Base-by-base conservation (phyloP, 2,329 filamentous ascomycete species). In the Alternaria solani region DNA sequence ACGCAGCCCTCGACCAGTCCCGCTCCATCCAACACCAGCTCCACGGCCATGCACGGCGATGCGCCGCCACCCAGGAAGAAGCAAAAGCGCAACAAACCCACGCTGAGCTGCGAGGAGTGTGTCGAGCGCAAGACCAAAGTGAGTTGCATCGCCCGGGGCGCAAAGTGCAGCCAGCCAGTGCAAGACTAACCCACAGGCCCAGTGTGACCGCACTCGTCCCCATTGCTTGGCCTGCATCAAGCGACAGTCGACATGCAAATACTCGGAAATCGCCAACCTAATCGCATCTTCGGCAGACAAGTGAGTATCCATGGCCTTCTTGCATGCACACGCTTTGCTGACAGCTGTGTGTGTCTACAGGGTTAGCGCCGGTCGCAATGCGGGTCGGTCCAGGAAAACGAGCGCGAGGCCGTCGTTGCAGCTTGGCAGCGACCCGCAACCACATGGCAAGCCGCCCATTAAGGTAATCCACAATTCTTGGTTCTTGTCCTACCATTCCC, bases 1-100 rank as follows among this genome's bases (percentile, higher is more conserved):
- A 54, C 57, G 7, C 63, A 63, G 55, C 55, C 65, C 18, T 72
- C 68, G 26, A 64, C 64, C 14, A 71, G 68, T 61, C 69, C 69
- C 14, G 65, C 64, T 41, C 59, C 64, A 32, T 62, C 62, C 25
- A 57, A 57, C 7, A 25, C 59, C n/a, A 63, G 62, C 59, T 63
- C 60, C 20, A 47, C 46, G 23, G 30, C 20, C 46, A 25, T 57
- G 30, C 66, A 61, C 18, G 66, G 57, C 18, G 60, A 65, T 38
- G 52, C 48, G 51, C 84, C 48, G 52, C 84, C 81, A n/a, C 74
- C 81, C 11, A 85, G 81, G 76, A 91, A 91, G 81, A 92, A 91
- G 80, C 91, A 94, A 80, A 93, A 91, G 81, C 87, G 91, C 48
- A 94, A 94, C 79, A 94, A 94, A 77, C 91, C 91, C 4, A 94